A percentile compares a stretch with the other conserved stretches of the same genome.
phyloP scores from a whole-genome alignment of 495 filamentous ascomycete genomes.

The Cladorrhinum samala region DNA sequence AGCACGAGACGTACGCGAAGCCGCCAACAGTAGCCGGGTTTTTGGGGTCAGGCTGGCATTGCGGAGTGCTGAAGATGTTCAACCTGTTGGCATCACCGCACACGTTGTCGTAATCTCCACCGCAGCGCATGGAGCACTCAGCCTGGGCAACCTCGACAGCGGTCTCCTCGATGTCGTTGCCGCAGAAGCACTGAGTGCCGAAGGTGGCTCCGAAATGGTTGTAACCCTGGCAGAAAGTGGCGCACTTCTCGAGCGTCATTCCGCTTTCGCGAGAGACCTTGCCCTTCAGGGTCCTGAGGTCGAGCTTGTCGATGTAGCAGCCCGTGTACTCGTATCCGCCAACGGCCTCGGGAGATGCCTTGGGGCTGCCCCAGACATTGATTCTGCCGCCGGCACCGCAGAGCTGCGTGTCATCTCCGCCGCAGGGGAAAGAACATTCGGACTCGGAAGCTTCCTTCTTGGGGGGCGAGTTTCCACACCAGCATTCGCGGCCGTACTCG shows the following conservation, averaged over 20 bases:
- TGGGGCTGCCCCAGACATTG: slow-evolving; percentile 22
- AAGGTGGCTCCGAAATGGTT: slow-evolving; percentile 17
- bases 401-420: slow-evolving; percentile 26
- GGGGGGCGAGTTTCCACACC: slow-evolving; percentile 13
- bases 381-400: slow-evolving; percentile 32
- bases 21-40: slow-evolving; percentile 24
- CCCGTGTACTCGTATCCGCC: slow-evolving; percentile 7
- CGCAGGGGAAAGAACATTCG: slow-evolving; percentile 24
- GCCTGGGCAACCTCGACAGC: slow-evolving; percentile 1
- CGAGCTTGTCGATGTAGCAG: slow-evolving; percentile 14
- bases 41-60: slow-evolving; percentile 10
- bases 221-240: slow-evolving; percentile 12
- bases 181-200: slow-evolving; percentile 19
- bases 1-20: slow-evolving; percentile 31
- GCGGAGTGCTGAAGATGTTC: slow-evolving; percentile 19
- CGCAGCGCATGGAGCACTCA: slow-evolving; percentile 15
- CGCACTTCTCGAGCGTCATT: slow-evolving; percentile 34
- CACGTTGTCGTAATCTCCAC: slow-evolving; percentile 12
- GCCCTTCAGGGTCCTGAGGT: slow-evolving; percentile 2
- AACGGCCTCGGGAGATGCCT: slow-evolving; percentile 5
- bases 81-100: slow-evolving; percentile 19
- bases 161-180: not conserved
- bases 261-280: slow-evolving; percentile 1
- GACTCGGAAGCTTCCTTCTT: not conserved
- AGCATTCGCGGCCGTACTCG: slow-evolving; percentile 13